These are phyloP conservation scores for Ceratocystis ficicola DNA, from an alignment of 2,329 filamentous ascomycete species.

Conservation along the genomic window DNA sequence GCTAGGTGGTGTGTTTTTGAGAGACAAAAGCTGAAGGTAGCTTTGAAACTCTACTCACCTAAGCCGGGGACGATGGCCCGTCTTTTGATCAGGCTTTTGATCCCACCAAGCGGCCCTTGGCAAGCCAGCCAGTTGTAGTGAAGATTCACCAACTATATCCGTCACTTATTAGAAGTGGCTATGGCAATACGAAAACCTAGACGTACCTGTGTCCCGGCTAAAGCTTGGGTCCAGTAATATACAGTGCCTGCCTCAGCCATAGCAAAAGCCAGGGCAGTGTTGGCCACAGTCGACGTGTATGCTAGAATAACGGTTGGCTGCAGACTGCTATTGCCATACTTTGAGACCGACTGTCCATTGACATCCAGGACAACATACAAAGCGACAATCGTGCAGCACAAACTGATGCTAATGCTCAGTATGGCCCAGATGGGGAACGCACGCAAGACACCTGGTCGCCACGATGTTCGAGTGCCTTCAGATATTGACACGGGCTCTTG, in stretches of 20 bases:
- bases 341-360: neutral
- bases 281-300: neutral
- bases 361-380: neutral
- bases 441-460: neutral
- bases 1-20: no score
- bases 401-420: neutral
- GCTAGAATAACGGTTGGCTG: neutral
- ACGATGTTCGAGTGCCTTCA: neutral
- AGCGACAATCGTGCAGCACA: neutral
- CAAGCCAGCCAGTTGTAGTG: neutral
- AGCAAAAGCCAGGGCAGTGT: neutral
- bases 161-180: neutral
- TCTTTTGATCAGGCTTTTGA: neutral
- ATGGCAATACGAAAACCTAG: neutral
- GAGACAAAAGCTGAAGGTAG: neutral
- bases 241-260: neutral
- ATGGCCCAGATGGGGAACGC: neutral
- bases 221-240: neutral
- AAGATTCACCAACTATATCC: neutral
- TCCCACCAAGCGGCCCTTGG: neutral
- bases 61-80: neutral
- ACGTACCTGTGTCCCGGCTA: neutral
- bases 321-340: neutral
- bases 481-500: neutral
- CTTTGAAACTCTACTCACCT: neutral